A percentile compares a stretch with the other conserved stretches of the same genome.
Evolutionary conservation across 2,329 filamentous ascomycete species (phyloP).

Genomic region (Aspergillus niger): DNA sequence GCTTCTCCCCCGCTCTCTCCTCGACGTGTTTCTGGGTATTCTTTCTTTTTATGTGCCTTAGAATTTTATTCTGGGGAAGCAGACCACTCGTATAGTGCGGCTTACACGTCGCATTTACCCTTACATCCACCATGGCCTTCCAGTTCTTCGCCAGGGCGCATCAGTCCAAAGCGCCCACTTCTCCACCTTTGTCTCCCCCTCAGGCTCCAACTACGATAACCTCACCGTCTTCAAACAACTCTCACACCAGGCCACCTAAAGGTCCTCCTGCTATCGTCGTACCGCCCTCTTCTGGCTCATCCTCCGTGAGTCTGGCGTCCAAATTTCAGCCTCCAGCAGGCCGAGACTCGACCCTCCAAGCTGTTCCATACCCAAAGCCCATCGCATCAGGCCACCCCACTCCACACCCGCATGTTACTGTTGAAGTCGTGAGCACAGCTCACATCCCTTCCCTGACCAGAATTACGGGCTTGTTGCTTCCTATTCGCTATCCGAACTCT

Average conservation of each 20-base stretch:
- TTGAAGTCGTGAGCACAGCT: slow-evolving; percentile 55
- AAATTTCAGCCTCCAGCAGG: slow-evolving; percentile 26
- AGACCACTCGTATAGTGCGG: background rate
- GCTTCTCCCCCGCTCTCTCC: slow-evolving; percentile 7
- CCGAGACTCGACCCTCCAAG: slow-evolving; percentile 30
- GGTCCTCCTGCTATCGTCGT: slow-evolving; percentile 34
- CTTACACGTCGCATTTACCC: background rate
- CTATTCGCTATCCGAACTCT: slow-evolving; percentile 61
- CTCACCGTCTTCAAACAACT: slow-evolving; percentile 17
- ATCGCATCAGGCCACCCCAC: slow-evolving; percentile 33
- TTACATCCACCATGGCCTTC: slow-evolving; percentile 34
- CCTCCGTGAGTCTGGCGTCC: slow-evolving; percentile 18
- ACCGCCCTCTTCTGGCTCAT: slow-evolving; percentile 26
- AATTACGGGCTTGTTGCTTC: slow-evolving; percentile 60
- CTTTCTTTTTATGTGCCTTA: background rate
- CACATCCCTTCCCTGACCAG: slow-evolving; percentile 60
- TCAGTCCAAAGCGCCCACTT: slow-evolving; percentile 27
- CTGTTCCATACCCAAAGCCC: slow-evolving; percentile 33
- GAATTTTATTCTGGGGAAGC: background rate
- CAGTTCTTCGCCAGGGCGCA: slow-evolving; percentile 41
- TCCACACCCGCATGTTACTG: slow-evolving; percentile 53
- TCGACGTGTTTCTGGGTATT: background rate
- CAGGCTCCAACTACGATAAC: slow-evolving; percentile 16
- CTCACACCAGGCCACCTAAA: slow-evolving; percentile 30
- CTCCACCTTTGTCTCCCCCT: slow-evolving; percentile 27